A percentile compares a stretch with the other conserved stretches of the same genome.
Conservation (phyloP, 306 rosid genomes). For the Fragaria ananassa region DNA sequence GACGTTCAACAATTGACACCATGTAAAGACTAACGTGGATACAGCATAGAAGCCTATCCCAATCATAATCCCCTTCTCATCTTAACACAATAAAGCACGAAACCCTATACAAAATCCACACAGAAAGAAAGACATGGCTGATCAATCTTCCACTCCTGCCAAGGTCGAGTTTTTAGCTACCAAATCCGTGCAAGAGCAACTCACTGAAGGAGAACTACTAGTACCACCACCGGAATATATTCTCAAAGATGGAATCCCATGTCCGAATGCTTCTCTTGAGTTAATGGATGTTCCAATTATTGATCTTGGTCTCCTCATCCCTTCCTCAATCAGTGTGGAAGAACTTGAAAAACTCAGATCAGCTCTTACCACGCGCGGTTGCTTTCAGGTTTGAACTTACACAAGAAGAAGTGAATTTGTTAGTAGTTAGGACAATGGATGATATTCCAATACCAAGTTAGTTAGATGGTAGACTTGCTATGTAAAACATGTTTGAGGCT, state of each 20-base stretch:
- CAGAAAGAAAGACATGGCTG: slow-evolving; percentile 8
- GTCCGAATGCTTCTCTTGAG: slow-evolving; percentile 20
- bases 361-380: too few relatives aligned
- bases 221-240: slow-evolving; percentile 42
- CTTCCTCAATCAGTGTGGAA: too few relatives aligned
- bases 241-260: slow-evolving; percentile 25
- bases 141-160: background rate
- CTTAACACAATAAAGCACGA: background rate
- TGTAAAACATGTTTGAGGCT: background rate
- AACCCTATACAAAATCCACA: background rate
- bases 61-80: too few relatives aligned
- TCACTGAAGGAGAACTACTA: background rate
- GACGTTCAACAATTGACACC: too few relatives aligned
- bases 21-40: too few relatives aligned
- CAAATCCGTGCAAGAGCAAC: slow-evolving; percentile 28
- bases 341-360: too few relatives aligned
- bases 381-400: too few relatives aligned
- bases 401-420: background rate
- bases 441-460: background rate
- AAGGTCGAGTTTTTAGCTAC: background rate
- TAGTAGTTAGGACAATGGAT: background rate
- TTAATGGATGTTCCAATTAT: slow-evolving; percentile 31
- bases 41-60: too few relatives aligned
- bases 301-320: slow-evolving; percentile 13
- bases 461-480: background rate